Conservation (phyloP, 1,284 basidiomycete species). For the Trametes pubescens region DNA sequence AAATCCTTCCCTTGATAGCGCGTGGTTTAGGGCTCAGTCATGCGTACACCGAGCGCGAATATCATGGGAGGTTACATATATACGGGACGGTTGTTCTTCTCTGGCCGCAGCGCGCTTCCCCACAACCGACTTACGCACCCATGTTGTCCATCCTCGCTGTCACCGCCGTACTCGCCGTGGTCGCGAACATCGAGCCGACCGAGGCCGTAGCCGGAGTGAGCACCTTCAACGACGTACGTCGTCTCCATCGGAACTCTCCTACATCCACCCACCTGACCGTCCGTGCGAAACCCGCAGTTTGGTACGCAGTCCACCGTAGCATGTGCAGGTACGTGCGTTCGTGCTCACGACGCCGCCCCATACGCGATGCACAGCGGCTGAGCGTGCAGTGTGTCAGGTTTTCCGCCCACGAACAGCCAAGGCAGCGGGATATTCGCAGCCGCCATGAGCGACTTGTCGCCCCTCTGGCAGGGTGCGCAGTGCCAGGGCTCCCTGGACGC, state of each 20-base stretch:
- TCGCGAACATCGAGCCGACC: conserved; percentile 16
- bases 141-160: conserved; percentile 7
- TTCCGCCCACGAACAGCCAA: conserved; percentile 42
- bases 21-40: neutral
- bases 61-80: neutral
- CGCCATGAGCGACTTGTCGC: conserved; percentile 46
- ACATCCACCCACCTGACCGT: neutral
- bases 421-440: conserved; percentile 45
- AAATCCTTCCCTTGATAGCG: neutral
- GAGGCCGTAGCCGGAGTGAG: conserved; percentile 38
- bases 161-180: conserved; percentile 2
- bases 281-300: conserved; percentile 32
- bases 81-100: neutral
- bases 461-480: conserved; percentile 44
- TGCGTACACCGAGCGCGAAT: neutral
- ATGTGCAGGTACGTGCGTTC: conserved; percentile 36
- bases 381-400: conserved; percentile 26
- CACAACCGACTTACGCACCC: neutral
- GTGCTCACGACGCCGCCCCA: neutral
- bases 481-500: conserved; percentile 43
- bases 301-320: conserved; percentile 42
- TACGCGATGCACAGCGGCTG: neutral
- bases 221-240: conserved; percentile 44
- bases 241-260: neutral
- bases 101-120: neutral